Conservation (phyloP, 2,329 filamentous ascomycete species). For the Pseudofabraea citricarpa region DNA sequence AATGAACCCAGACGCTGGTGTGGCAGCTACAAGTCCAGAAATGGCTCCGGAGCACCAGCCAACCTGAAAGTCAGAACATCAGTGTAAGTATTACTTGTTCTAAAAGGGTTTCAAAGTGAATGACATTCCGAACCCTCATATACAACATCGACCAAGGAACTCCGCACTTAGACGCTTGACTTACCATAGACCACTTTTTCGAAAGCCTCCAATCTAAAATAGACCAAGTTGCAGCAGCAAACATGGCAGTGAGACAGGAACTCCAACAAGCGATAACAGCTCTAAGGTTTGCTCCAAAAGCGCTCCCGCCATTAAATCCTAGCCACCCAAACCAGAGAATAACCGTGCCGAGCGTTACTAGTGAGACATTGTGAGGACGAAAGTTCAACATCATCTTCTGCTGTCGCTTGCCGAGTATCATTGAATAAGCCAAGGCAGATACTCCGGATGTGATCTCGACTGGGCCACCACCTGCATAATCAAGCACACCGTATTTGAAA, state of each 20-base stretch:
- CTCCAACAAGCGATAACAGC: conserved; percentile 96
- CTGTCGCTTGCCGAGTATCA: conserved; percentile 87
- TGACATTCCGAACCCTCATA: too few species aligned
- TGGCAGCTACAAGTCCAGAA: conserved; percentile 62
- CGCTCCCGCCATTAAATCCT: conserved; percentile 93
- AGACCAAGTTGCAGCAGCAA: conserved; percentile 86
- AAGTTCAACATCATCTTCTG: conserved; percentile 99
- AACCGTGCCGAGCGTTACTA: conserved; percentile 88
- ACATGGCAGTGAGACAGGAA: conserved; percentile 85
- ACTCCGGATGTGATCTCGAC: conserved; percentile 92
- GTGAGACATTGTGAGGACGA: conserved; percentile 92
- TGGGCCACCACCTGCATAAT: conserved; percentile 89
- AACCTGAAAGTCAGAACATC: too few species aligned
- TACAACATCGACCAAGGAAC: too few species aligned
- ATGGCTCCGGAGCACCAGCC: conserved; percentile 66
- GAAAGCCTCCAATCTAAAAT: conserved; percentile 86
- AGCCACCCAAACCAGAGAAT: conserved; percentile 97
- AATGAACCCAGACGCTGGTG: conserved; percentile 60
- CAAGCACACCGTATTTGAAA: conserved; percentile 80
- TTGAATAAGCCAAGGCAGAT: conserved; percentile 86
- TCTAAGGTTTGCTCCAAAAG: conserved; percentile 86
- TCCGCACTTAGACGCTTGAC: too few species aligned
- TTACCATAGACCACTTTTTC: conserved; percentile 84
- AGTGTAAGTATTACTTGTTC: too few species aligned
- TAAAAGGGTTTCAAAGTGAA: too few species aligned